Conservation (phyloP, 2,329 filamentous ascomycete species). For the Esteya vermicola region DNA sequence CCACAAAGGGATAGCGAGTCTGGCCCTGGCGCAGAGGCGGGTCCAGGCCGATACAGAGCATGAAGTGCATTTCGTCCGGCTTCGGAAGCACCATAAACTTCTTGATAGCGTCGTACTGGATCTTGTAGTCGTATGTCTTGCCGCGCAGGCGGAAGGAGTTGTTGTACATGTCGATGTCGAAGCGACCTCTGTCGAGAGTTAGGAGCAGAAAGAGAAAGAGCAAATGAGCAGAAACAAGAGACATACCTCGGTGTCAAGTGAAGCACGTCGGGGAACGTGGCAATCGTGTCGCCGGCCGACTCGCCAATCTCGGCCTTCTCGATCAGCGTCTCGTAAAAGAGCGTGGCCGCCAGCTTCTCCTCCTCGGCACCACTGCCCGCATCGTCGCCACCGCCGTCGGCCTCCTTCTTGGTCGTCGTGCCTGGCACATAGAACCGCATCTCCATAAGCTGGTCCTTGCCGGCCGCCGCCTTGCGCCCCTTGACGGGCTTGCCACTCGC, state of each 20-base stretch:
- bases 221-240: not conserved
- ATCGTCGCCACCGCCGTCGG: constrained; percentile 60
- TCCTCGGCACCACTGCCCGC: constrained; percentile 54
- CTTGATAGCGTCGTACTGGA: constrained; percentile 94
- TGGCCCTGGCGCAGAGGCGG: constrained; percentile 93
- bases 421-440: constrained; percentile 99
- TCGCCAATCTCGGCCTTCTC: constrained; percentile 99
- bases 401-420: constrained; percentile 64
- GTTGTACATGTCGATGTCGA: constrained; percentile 99
- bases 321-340: constrained; percentile 98
- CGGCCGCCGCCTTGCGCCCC: constrained; percentile 80
- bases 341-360: constrained; percentile 85
- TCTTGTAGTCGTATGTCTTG: constrained; percentile 99
- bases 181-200: constrained; percentile 64
- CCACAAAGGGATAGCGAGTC: constrained; percentile 92
- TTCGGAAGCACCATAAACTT: constrained; percentile 98
- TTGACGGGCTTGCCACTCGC: constrained; percentile 61
- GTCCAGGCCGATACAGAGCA: constrained; percentile 89
- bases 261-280: constrained; percentile 89
- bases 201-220: constrained; percentile 8
- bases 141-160: constrained; percentile 90
- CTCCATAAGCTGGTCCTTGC: constrained; percentile 86
- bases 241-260: constrained; percentile 81
- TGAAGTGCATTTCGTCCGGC: constrained; percentile 91
- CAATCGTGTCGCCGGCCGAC: constrained; percentile 95